Conservation (phyloP, 805 yeast species). For the Candida coleopterorum region DNA sequence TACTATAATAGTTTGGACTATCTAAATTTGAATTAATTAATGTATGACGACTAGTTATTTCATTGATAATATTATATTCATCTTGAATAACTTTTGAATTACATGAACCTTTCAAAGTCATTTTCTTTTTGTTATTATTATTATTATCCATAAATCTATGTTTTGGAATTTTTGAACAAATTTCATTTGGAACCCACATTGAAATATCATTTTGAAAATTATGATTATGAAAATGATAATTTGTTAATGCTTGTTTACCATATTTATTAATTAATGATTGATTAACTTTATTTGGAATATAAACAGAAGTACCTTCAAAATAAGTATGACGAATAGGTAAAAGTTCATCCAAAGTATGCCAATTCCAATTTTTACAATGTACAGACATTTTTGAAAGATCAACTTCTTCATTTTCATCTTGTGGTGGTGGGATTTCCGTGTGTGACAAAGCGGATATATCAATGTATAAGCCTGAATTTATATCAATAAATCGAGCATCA, state of each 20-base stretch:
- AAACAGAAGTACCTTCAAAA: conserved; percentile 33
- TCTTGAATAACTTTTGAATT: conserved; percentile 29
- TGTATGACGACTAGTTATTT: conserved; percentile 21
- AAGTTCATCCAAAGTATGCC: conserved; percentile 33
- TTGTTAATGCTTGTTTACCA: conserved; percentile 26
- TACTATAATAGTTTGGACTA: conserved; percentile 20
- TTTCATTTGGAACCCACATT: conserved; percentile 43
- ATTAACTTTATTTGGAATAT: conserved; percentile 30
- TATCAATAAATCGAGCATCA: conserved; percentile 35
- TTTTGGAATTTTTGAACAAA: conserved; percentile 32
- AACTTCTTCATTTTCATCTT: conserved; percentile 6
- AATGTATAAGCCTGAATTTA: conserved; percentile 37
- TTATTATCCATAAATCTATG: conserved; percentile 13
- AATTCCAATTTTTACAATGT: conserved; percentile 37
- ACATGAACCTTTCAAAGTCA: conserved; percentile 39
- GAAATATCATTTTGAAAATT: conserved; percentile 40
- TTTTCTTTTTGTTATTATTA: conserved; percentile 16
- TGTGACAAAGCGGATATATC: conserved; percentile 39
- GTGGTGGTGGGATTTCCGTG: conserved; percentile 20
- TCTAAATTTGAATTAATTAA: conserved; percentile 19
- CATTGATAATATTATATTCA: conserved; percentile 29
- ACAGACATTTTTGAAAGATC: conserved; percentile 18
- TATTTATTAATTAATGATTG: conserved; percentile 28
- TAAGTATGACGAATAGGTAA: conserved; percentile 32
- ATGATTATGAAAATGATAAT: conserved; percentile 22